Conservation (phyloP, 208 protist species). For the Acanthamoeba culbertsoni region DNA sequence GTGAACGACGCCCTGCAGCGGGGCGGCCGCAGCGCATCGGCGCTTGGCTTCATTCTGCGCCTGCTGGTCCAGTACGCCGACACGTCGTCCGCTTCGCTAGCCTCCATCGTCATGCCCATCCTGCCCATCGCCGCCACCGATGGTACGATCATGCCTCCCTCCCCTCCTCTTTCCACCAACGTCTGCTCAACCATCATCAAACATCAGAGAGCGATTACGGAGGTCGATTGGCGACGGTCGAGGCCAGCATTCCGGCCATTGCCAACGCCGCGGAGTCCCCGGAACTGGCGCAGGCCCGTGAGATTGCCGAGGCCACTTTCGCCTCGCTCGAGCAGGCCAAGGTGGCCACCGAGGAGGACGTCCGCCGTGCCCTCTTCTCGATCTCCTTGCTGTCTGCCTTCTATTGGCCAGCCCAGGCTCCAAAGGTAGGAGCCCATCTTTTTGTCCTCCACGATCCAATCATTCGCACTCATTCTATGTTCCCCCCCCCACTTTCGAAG, state of each 20-base stretch:
- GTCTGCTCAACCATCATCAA: background rate
- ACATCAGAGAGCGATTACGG: background rate
- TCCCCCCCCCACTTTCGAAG: too few relatives aligned
- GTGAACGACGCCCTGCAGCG: background rate
- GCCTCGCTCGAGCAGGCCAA: conserved; percentile 14
- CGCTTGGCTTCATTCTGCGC: background rate
- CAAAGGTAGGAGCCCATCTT: background rate
- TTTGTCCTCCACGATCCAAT: background rate
- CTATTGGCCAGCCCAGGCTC: background rate
- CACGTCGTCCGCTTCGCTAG: background rate
- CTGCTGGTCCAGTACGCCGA: background rate
- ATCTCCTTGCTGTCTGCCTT: background rate
- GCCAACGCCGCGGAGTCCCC: background rate
- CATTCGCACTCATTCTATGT: background rate
- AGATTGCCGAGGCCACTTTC: background rate
- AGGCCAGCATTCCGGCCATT: background rate
- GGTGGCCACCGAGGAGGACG: background rate
- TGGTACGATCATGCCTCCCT: background rate
- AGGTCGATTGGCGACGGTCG: background rate
- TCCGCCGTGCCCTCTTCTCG: background rate
- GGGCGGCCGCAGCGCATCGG: background rate
- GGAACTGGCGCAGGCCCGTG: background rate
- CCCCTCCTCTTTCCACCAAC: background rate
- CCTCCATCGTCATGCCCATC: background rate
- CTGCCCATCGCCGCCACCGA: background rate